Base-by-base conservation (phyloP, 257 asterid genomes). In the Solanum stenotomum region DNA sequence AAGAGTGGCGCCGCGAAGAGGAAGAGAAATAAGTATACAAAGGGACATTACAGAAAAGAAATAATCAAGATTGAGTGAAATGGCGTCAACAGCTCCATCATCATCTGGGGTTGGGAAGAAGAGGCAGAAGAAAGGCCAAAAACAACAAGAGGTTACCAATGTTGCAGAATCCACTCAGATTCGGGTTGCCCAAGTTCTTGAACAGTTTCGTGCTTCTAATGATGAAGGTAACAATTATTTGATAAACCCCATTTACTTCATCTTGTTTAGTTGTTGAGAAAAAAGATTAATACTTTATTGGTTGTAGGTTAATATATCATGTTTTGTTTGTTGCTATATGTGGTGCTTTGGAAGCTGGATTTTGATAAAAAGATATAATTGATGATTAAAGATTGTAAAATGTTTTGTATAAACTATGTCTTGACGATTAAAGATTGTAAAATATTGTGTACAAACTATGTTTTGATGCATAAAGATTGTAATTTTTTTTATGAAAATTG, bases 121-220 rank as follows among this genome's bases (percentile, higher is more conserved):
- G 83, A 92, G 87, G 89, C 90, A 82, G 89, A 89, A 86, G 92
- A 90, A 91, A 70, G 90, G 88, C 87, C 88, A 29, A 35, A 29
- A 29, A 49, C 87, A 20, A 37, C 84, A 81, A 15, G 68, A 29
- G 6, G 68, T 81, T 81, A 81, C 85, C n/a, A 29, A 44, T 46
- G 85, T 90, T 85, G 25, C 92, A 8, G 95, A 95, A 89, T 78
- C 94, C 70, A 89, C 90, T 56, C 92, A 94, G 88, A 93, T 94
- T 92, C 91, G 90, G 44, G 76, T 94, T 61, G 31, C 93, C 8
- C 87, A 89, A 46, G 88, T 90, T 91, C 95, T 95, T n/a, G 94
- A 94, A 67, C 87, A 91, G 82, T 94, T 95, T 78, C 89, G 84
- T 20, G 85, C 40, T n/a, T 94, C 98, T 42, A 84, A 90, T 29